Evolutionary conservation across 2,329 filamentous ascomycete genomes (phyloP), one percentile per base, ranked within the genome.

Genomic region (Scytalidium sp.): DNA sequence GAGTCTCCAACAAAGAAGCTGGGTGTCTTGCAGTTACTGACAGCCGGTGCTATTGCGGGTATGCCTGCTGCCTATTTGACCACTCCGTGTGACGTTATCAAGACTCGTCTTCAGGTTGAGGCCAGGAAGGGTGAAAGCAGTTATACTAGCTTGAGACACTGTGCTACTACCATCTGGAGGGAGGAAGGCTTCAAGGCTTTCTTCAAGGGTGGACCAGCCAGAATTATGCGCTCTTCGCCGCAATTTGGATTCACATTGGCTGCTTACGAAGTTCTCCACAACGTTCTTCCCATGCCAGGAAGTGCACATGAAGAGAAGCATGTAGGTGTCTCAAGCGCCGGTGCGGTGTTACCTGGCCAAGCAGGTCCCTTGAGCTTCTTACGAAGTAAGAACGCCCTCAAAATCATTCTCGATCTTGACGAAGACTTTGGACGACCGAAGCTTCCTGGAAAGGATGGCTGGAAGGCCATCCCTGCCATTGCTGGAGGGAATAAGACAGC

Each of bases 241-340:
- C 94, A 99, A 67, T 99, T 99, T 68, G 94, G 94, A 57, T 97
- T 97, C 76, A 99, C 94, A 0, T 83, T 99, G 20, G 94, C 94
- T 3, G 88, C 89, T 41, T 99, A 97, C 70, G 94, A 99, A 71
- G 79, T 99, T 32, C 76, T 99, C 45, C 91, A 97, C 73, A 88
- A 77, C 53, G 47, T 84, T 41, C 72, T 97, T 41, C 94, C 94
- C 5, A 84, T 88, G 75, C 90, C 91, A 2, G 90, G 89, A 47
- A 74, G 73, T 40, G 71, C 76, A 53, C 67, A 71, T 22, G 77
- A 81, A 41, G 70, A 79, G 49, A 70, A 74, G 13, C 73, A 80
- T 49, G 75, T 74, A 17, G 85, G 85, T 43, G 78, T 83, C 32
- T 69, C 81, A 17, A 85, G 88, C 59, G 84, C 83, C 2, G 83